These are phyloP conservation scores for Penicillium palitans DNA, from an alignment of 2,329 filamentous ascomycete species.

Conservation along the genomic window DNA sequence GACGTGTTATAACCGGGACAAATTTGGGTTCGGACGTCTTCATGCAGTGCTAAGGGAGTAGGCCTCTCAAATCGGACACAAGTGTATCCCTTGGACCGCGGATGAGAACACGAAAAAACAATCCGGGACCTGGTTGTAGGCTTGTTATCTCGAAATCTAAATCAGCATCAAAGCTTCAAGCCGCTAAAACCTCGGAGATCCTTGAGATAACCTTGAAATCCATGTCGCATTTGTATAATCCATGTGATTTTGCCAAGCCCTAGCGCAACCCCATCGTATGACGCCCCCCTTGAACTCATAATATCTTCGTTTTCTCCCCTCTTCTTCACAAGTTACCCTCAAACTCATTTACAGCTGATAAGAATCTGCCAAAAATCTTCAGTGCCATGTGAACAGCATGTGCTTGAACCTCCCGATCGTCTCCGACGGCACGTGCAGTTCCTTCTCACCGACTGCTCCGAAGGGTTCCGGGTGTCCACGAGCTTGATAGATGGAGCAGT, in stretches of 20 bases:
- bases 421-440: constrained; percentile 14
- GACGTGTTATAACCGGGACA: not conserved
- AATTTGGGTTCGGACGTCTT: not conserved
- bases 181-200: not conserved
- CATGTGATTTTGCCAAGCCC: constrained; percentile 7
- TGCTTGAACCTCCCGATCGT: constrained; percentile 15
- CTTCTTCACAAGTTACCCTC: not conserved
- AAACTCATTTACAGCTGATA: not conserved
- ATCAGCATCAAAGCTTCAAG: not conserved
- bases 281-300: not conserved
- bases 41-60: not conserved
- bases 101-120: not conserved
- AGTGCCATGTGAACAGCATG: constrained; percentile 15
- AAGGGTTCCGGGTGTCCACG: constrained; percentile 23
- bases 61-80: not conserved
- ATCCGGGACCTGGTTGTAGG: too few species aligned
- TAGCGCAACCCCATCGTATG: constrained; percentile 1
- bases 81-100: not conserved
- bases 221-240: not conserved
- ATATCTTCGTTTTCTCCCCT: not conserved
- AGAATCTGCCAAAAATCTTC: not conserved
- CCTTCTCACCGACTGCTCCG: constrained; percentile 20
- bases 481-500: constrained; percentile 1
- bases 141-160: not conserved
- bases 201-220: not conserved